Evolutionary conservation across 2,329 filamentous ascomycete genomes (phyloP).

Genomic region (Stemphylium vesicarium): DNA sequence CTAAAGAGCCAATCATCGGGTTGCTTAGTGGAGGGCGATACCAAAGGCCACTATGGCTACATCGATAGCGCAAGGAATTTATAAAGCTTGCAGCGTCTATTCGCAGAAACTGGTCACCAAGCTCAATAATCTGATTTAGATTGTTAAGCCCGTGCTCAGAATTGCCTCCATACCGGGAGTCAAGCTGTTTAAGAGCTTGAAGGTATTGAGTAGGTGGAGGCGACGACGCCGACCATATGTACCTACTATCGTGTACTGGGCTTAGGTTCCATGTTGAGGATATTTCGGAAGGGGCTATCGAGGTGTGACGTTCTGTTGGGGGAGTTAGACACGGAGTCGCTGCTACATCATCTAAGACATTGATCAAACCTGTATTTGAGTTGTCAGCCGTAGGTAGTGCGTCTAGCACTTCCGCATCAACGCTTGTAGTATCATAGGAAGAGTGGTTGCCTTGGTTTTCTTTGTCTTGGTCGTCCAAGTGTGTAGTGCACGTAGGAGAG

Average conservation of each 20-base stretch:
- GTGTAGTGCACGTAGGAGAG: background rate
- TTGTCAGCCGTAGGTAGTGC: background rate
- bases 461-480: background rate
- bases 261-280: too few relatives aligned
- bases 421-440: background rate
- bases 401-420: background rate
- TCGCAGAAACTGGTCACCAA: constrained; percentile 3
- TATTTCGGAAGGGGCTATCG: too few relatives aligned
- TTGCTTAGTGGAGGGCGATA: background rate
- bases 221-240: background rate
- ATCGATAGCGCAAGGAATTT: constrained; percentile 4
- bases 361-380: background rate
- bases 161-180: too few relatives aligned
- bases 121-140: background rate
- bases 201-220: background rate
- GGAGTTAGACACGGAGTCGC: background rate
- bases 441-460: background rate
- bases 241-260: too few relatives aligned
- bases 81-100: constrained; percentile 2
- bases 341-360: background rate
- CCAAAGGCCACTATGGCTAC: constrained; percentile 1
- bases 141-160: too few relatives aligned
- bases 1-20: too few relatives aligned
- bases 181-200: background rate
- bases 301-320: background rate